Evolutionary conservation across 148 eudicot genomes (phyloP), one percentile per base, ranked within the genome.

Genomic region (Fallopia convolvulus): DNA sequence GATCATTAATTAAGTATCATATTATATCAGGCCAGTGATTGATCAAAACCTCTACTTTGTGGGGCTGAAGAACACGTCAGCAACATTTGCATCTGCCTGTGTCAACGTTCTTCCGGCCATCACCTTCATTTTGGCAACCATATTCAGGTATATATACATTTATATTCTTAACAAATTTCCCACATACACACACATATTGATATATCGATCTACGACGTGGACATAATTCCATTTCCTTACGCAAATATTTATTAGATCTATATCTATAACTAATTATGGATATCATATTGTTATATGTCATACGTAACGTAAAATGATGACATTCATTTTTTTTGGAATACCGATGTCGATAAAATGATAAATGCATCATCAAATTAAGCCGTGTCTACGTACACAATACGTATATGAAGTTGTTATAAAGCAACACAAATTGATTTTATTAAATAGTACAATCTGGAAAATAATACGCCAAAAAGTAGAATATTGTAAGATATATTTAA

Each of bases 1-100:
- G 18, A 55, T 26, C 11, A 20, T 36, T 15, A 68, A 61, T 33
- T 68, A 72, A 42, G n/a, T 72, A 18, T 17, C 17, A 8, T 8
- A 44, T 21, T 32, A 32, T 53, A 26, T 2, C 87, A 89, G 92
- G 85, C 90, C 92, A 53, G 84, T 89, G 74, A 58, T 89, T 60
- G 92, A 89, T 80, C 92, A 89, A 75, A 89, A 89, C 66, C 75
- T 89, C 36, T 79, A 82, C 58, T 85, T 85, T 36, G 85, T 85
- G 78, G 92, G 90, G 63, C 56, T 89, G 41, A 75, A 79, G 41
- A 56, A 75, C 36, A 89, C 90, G 3, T 85, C 92, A 30, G 92
- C 90, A 47, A 81, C 92, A 23, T 84, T 82, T 71, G 82, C 87
- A 5, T 78, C 90, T 21, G 88, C 90, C 5, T 81, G 85, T 74